A percentile compares a stretch with the other conserved stretches of the same genome.
Evolutionary conservation across 1,139 yeast species (phyloP).

Genomic region (Protomyces gravidus): DNA sequence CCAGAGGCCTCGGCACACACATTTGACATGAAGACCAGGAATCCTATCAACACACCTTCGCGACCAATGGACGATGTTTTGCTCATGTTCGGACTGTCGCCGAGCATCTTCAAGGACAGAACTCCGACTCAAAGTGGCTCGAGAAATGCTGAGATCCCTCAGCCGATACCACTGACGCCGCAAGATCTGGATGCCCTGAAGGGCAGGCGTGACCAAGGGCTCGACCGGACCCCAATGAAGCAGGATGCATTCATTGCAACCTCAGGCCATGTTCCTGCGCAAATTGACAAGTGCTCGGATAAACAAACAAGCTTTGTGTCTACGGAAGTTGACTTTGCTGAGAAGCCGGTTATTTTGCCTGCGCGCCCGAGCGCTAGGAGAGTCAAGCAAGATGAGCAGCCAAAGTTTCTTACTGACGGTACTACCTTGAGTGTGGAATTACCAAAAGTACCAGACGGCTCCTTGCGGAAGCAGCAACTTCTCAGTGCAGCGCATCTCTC

Average conservation of each 20-base stretch:
- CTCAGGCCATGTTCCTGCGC: not conserved
- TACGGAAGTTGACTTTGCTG: slow-evolving; percentile 3
- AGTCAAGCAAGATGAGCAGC: not conserved
- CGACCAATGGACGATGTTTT: slow-evolving; percentile 9
- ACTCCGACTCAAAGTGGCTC: too few species aligned
- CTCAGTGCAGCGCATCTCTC: not conserved
- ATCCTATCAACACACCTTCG: slow-evolving; percentile 4
- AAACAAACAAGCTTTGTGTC: slow-evolving; percentile 15
- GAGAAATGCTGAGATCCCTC: too few species aligned
- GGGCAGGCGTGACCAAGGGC: too few species aligned
- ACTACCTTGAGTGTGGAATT: too few species aligned
- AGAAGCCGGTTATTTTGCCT: not conserved
- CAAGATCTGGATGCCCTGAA: not conserved
- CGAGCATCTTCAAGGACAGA: not conserved
- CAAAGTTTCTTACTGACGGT: too few species aligned
- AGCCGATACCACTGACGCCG: not conserved
- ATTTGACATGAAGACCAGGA: not conserved
- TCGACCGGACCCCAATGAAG: slow-evolving; percentile 11
- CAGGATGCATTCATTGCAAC: slow-evolving; percentile 8
- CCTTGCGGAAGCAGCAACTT: too few species aligned
- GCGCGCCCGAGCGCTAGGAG: not conserved
- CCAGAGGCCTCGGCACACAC: not conserved
- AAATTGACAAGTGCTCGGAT: too few species aligned
- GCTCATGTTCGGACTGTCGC: not conserved
- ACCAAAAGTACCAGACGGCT: too few species aligned